Evolutionary conservation across 2,329 filamentous ascomycete species (phyloP).

Genomic region (Pseudocercospora vitis): DNA sequence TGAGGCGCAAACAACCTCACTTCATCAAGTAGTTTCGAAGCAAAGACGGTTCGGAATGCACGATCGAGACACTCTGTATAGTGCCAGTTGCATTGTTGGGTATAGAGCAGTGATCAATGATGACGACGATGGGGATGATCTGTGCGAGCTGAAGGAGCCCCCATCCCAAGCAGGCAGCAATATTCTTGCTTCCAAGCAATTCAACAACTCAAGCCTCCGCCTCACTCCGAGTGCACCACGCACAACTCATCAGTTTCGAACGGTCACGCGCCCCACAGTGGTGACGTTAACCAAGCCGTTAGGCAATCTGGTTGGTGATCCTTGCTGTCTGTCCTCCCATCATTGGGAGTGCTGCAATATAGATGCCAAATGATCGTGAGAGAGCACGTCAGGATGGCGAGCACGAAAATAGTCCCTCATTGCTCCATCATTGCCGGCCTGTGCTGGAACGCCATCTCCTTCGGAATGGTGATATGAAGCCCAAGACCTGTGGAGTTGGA

Average conservation of each 20-base stretch:
- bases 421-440: no score
- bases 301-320: background rate
- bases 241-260: background rate
- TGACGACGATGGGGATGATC: no score
- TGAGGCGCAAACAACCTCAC: slow-evolving; percentile 1
- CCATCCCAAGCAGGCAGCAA: slow-evolving; percentile 7
- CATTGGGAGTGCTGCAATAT: no score
- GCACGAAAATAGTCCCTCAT: no score
- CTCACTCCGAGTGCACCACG: background rate
- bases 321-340: no score
- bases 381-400: no score
- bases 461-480: no score
- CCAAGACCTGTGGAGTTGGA: no score
- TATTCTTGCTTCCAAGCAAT: slow-evolving; percentile 3
- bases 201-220: background rate
- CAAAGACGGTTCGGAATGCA: background rate
- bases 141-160: background rate
- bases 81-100: background rate
- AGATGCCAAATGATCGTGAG: no score
- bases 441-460: no score
- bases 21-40: background rate
- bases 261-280: background rate
- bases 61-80: slow-evolving; percentile 3
- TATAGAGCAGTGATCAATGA: slow-evolving; percentile 7
- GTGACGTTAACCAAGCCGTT: background rate